Evolutionary conservation across 1,284 basidiomycete species (phyloP).

Genomic region (Trametes polyzona): DNA sequence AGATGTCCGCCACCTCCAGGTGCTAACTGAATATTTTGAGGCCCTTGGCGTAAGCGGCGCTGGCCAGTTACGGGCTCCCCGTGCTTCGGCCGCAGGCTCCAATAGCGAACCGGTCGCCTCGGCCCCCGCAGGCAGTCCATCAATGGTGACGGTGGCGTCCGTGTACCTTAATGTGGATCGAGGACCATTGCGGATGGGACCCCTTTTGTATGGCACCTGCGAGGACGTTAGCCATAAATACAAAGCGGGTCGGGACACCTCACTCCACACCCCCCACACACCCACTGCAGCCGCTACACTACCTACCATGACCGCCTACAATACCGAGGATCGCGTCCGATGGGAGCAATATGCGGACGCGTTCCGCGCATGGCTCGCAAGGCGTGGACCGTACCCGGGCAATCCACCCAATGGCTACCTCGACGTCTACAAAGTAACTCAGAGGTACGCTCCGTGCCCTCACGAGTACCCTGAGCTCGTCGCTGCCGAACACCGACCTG

Average conservation of each 20-base stretch:
- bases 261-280: not conserved
- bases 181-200: too few species aligned
- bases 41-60: not conserved
- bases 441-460: slow-evolving; percentile 6
- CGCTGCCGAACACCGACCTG: not conserved
- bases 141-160: too few species aligned
- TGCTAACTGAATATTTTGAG: slow-evolving; percentile 24
- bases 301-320: not conserved
- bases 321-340: not conserved
- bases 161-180: too few species aligned
- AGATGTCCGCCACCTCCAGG: slow-evolving; percentile 17
- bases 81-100: too few species aligned
- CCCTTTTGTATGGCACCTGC: not conserved
- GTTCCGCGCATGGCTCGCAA: not conserved
- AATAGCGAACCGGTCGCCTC: too few species aligned
- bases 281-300: too few species aligned
- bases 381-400: not conserved
- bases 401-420: slow-evolving; percentile 1
- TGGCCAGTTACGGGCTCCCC: not conserved
- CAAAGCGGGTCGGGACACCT: not conserved
- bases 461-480: slow-evolving; percentile 1
- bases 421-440: not conserved
- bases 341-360: slow-evolving; percentile 5
- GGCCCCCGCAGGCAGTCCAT: too few species aligned
- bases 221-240: not conserved